Conservation (phyloP, 2,329 filamentous ascomycete species). For the Ophiostoma novo-ulmi region DNA sequence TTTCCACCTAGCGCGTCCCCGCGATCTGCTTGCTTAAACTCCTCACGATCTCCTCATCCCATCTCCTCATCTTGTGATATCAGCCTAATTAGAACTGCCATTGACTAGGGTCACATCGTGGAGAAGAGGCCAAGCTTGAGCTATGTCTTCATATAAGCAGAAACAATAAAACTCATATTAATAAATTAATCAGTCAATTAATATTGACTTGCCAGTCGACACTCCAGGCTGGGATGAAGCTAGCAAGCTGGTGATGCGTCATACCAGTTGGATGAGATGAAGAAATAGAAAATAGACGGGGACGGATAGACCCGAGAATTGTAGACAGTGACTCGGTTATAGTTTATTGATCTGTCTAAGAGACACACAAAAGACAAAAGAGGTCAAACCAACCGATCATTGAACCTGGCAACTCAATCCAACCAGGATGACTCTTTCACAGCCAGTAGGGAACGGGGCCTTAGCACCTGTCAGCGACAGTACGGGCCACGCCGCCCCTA, state of each 20-base stretch:
- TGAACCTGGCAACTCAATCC: background rate
- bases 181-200: too few species aligned
- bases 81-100: conserved; percentile 2
- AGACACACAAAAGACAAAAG: background rate
- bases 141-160: background rate
- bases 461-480: background rate
- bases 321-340: background rate
- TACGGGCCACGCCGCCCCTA: background rate
- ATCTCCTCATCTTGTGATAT: background rate
- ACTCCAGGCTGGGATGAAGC: background rate
- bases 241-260: background rate
- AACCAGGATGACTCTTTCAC: background rate
- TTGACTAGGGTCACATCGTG: background rate
- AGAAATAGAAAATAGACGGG: too few species aligned
- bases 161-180: too few species aligned
- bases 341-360: background rate
- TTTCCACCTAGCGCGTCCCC: background rate
- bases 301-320: background rate
- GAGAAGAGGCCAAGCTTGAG: background rate
- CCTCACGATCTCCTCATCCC: background rate
- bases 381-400: background rate
- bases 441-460: background rate
- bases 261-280: background rate
- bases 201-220: background rate
- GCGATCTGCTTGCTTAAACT: background rate